Evolutionary conservation across 1,284 basidiomycete genomes (phyloP), one percentile per base, ranked within the genome.

Genomic region (Ceratobasidium sp.): DNA sequence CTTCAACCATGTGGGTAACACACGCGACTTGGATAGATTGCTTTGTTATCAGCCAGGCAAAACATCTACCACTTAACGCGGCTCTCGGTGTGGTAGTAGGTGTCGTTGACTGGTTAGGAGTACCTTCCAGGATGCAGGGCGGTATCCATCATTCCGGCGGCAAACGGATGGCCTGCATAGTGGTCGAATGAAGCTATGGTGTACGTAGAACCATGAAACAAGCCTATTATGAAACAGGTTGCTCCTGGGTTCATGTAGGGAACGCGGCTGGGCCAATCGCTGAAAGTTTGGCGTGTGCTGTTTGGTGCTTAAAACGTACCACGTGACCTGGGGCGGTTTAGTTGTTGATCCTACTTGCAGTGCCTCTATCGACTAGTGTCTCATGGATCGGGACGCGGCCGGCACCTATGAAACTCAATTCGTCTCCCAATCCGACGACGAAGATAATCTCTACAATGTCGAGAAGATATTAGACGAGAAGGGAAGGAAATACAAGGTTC

Each of bases 321-420:
- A 59, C 56, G 56, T 59, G 56, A 59, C 11, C 11, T 13, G 25
- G 56, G 56, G 56, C 56, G 11, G 29, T 13, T 22, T 8, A 3
- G 29, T 57, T 59, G 56, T 59, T 59, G 56, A 59, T 59, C 56
- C 56, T 59, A 2, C 32, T 29, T 57, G n/a, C n/a, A n/a, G n/a
- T 57, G 54, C 32, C 32, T 57, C 29, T 59, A 59, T 34, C 29
- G 17, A 32, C 29, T 59, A 13, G 11, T 32, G 29, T 32, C 29
- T 22, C 34, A 73, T 73, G 69, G 46, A 57, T 43, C 56, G 57
- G 29, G 56, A 46, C 52, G 37, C 57, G 44, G 25, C 25, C 49
- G 67, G 67, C 9, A 49, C 65, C 17, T 69, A 69, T 22, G 75
- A 76, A 49, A 77, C 76, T 9, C 76, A 77, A 34, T 77, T 77